These are phyloP conservation scores for Panicum hallii DNA, from an alignment of 202 grass and related monocot genomes.

Conservation along the genomic window DNA sequence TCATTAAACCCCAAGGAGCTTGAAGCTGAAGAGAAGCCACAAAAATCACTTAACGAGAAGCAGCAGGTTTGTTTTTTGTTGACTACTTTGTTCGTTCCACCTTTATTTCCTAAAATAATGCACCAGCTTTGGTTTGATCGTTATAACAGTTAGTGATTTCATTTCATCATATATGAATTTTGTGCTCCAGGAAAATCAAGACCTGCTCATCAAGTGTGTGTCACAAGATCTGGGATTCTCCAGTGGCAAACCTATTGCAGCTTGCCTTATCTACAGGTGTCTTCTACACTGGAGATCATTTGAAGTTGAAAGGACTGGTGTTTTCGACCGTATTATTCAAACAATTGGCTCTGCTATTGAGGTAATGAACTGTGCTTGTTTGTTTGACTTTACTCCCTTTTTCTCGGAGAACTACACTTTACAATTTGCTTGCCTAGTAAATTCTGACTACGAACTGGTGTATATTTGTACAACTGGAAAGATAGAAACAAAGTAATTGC, in stretches of 20 bases:
- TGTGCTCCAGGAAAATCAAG: slow-evolving; percentile 92
- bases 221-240: slow-evolving; percentile 99
- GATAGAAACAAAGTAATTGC: slow-evolving; percentile 12
- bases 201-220: slow-evolving; percentile 90
- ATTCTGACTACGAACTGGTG: slow-evolving; percentile 24
- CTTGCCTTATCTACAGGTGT: slow-evolving; percentile 95
- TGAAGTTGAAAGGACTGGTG: slow-evolving; percentile 97
- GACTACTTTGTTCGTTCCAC: slow-evolving; percentile 36
- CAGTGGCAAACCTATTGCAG: slow-evolving; percentile 81
- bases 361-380: slow-evolving; percentile 49
- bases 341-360: slow-evolving; percentile 91
- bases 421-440: slow-evolving; percentile 34
- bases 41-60: slow-evolving; percentile 98
- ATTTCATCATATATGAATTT: slow-evolving; percentile 40
- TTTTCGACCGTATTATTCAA: slow-evolving; percentile 97
- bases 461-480: slow-evolving; percentile 35
- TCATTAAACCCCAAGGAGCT: slow-evolving; percentile 70
- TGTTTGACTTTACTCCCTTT: background rate
- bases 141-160: slow-evolving; percentile 35
- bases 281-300: slow-evolving; percentile 99
- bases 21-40: slow-evolving; percentile 94
- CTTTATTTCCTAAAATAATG: slow-evolving; percentile 29
- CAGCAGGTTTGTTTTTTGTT: slow-evolving; percentile 72
- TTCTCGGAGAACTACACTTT: background rate
- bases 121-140: slow-evolving; percentile 39